These are phyloP conservation scores for Microcera coccophila DNA, from an alignment of 2,329 filamentous ascomycete species.

Conservation along the genomic window DNA sequence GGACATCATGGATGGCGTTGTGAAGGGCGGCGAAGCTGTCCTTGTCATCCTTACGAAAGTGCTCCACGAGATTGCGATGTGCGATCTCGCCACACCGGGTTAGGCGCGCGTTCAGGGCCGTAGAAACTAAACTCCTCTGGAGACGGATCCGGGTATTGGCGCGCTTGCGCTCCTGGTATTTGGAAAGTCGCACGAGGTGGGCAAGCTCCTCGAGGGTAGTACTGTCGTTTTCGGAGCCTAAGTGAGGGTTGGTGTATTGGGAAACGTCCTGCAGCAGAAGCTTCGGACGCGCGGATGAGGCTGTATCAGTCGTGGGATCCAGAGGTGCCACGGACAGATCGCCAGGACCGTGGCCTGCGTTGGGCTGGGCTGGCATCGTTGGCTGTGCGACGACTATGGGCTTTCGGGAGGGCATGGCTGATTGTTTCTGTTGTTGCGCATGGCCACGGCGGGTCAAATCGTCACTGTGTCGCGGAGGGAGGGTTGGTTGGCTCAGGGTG, in stretches of 20 bases:
- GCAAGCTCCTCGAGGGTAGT: constrained; percentile 74
- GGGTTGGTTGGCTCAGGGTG: constrained; percentile 17
- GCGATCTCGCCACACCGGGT: constrained; percentile 71
- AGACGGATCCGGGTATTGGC: constrained; percentile 68
- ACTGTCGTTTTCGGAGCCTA: constrained; percentile 58
- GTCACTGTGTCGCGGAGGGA: constrained; percentile 43
- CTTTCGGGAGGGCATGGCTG: constrained; percentile 41
- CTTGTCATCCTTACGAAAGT: constrained; percentile 75
- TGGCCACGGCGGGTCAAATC: constrained; percentile 39
- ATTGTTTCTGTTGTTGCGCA: constrained; percentile 36
- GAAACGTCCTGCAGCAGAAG: constrained; percentile 64
- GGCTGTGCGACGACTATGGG: constrained; percentile 50
- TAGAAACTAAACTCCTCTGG: constrained; percentile 70
- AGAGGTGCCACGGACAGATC: constrained; percentile 29
- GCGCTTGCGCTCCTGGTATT: constrained; percentile 78
- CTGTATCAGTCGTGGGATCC: constrained; percentile 39
- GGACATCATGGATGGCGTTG: constrained; percentile 74
- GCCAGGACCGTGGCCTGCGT: constrained; percentile 26
- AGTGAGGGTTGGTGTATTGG: constrained; percentile 59
- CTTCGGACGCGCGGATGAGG: constrained; percentile 40
- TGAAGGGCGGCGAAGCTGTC: constrained; percentile 70
- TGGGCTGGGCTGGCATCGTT: constrained; percentile 27
- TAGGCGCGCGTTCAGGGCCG: constrained; percentile 69
- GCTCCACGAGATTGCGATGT: constrained; percentile 71
- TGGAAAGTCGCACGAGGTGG: constrained; percentile 71